Evolutionary conservation across 306 rosid species (phyloP), one percentile per base, ranked within the genome.

Genomic region (Calophaca sinica): DNA sequence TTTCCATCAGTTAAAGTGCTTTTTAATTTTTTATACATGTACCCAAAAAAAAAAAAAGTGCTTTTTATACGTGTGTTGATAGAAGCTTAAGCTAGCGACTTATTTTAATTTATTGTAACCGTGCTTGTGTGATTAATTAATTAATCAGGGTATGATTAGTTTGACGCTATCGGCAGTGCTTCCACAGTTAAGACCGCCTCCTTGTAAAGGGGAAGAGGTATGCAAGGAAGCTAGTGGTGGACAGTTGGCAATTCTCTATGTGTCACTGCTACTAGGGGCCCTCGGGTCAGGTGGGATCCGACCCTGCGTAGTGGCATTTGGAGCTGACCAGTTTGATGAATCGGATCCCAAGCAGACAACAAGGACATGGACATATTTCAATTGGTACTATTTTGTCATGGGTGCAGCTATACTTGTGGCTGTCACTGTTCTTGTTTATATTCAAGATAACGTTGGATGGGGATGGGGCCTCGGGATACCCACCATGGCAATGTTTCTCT

Each of bases 251-350:
- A 42, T 92, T 0, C 88, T 96, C 0, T 90, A 96, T 29, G 42
- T 41, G 0, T 87, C 96, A 55, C 86, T 96, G 1, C 31, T 92
- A 0, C 72, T 96, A 0, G 75, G 87, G 4, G 97, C 99, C 0
- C 2, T 96, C 2, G 99, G 98, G 62, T 84, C 99, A 2, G 99
- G 99, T 1, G 99, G 99, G 45, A 92, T 92, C 88, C 96, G 99
- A 46, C 99, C 99, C 68, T 96, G 99, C 5, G 93, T 96, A 1
- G 97, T 96, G 9, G 87, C 99, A 4, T 96, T 96, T 68, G 99
- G 99, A 29, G 99, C 99, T 0, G 99, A 94, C 55, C 99, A 94
- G 62, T 87, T 94, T 2, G 96, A 94, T 46, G 97, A 89, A 11
- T 49, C 82, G 12, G 99, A 94, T 74, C 87, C 93, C 0, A 85